A percentile compares a stretch with the other conserved stretches of the same genome.
Conservation (phyloP, 345 rosid genomes). For the Iberis pinnata region DNA sequence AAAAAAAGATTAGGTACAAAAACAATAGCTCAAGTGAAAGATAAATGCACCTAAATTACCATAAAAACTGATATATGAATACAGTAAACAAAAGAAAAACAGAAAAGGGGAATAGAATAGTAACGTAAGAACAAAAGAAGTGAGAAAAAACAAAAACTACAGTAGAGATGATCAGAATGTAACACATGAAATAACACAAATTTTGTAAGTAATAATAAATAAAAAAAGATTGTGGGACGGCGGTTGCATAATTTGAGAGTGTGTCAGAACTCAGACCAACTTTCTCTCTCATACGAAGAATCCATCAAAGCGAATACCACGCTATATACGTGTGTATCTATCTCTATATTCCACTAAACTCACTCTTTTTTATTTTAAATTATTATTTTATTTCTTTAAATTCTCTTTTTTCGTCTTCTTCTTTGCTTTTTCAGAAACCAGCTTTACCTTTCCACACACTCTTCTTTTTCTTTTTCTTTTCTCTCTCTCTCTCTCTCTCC, state of each 20-base stretch:
- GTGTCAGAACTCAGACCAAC: constrained; percentile 21
- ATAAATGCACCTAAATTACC: too few species aligned
- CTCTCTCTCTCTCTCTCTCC: neutral
- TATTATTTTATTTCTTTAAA: neutral
- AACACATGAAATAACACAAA: too few species aligned
- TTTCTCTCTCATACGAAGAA: constrained; percentile 21
- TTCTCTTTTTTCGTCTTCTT: constrained; percentile 28
- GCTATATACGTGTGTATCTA: neutral
- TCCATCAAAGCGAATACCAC: constrained; percentile 17
- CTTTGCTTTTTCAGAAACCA: constrained; percentile 19
- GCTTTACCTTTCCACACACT: constrained; percentile 25
- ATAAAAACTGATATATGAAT: too few species aligned
- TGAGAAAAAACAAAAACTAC: too few species aligned
- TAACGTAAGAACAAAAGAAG: too few species aligned
- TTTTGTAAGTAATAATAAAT: too few species aligned
- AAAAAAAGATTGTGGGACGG: constrained; percentile 29
- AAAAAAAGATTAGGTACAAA: too few species aligned
- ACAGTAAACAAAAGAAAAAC: too few species aligned
- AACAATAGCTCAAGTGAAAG: too few species aligned
- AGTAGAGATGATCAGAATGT: too few species aligned
- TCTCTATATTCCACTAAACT: neutral
- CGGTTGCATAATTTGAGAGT: constrained; percentile 17
- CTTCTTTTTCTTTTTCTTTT: neutral
- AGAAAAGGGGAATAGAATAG: too few species aligned
- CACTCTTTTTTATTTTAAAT: neutral